Conservation (phyloP, 1,284 basidiomycete genomes). For the Trametes versicolor region DNA sequence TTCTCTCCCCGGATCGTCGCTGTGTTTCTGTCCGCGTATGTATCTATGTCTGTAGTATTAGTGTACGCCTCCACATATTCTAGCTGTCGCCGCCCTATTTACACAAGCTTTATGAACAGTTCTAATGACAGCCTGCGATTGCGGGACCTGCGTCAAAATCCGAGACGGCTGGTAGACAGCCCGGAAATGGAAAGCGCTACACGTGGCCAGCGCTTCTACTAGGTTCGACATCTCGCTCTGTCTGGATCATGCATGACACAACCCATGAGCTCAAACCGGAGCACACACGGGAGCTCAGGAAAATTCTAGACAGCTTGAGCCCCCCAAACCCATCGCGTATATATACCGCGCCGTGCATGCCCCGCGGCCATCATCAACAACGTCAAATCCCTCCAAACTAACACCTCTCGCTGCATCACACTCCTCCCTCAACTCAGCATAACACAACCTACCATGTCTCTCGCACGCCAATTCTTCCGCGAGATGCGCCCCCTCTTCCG, state of each 20-base stretch:
- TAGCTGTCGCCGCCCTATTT: neutral
- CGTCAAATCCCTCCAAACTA: neutral
- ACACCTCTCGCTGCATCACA: constrained; percentile 8
- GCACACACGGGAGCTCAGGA: constrained; percentile 6
- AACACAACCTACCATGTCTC: constrained; percentile 37
- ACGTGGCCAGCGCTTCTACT: constrained; percentile 26
- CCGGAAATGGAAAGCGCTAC: neutral
- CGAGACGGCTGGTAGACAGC: constrained; percentile 9
- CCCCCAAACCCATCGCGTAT: constrained; percentile 2
- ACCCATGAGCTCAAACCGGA: constrained; percentile 17
- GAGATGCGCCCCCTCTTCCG: constrained; percentile 81
- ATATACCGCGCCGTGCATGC: neutral
- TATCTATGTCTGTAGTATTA: constrained; percentile 25
- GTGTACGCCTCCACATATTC: constrained; percentile 15
- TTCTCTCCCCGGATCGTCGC: constrained; percentile 7
- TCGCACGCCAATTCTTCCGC: constrained; percentile 66
- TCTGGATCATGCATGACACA: constrained; percentile 33
- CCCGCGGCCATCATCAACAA: neutral
- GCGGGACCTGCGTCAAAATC: neutral
- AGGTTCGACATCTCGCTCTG: constrained; percentile 27
- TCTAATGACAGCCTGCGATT: neutral
- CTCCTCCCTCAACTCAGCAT: constrained; percentile 5
- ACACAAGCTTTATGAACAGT: neutral
- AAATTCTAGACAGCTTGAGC: constrained; percentile 23
- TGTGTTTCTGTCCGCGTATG: constrained; percentile 17